These are phyloP conservation scores for Nyctanthes arbortristis DNA, from an alignment of 257 asterid species.

Conservation along the genomic window DNA sequence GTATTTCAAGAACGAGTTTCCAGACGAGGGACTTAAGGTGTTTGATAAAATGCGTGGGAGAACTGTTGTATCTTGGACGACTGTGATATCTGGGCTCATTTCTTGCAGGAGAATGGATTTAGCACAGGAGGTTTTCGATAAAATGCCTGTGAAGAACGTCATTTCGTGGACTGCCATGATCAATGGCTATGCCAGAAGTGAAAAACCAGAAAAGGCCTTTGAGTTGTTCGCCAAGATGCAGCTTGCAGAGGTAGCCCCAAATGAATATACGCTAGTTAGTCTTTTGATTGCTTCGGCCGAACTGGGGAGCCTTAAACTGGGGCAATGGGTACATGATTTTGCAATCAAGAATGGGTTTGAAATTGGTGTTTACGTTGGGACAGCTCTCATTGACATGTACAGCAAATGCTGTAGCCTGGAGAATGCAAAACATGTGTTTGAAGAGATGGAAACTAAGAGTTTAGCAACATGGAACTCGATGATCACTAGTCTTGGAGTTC, in stretches of 20 bases:
- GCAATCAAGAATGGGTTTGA: slow-evolving; percentile 49
- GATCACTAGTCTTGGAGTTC: slow-evolving; percentile 59
- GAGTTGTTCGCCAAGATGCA: slow-evolving; percentile 43
- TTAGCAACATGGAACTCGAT: slow-evolving; percentile 54
- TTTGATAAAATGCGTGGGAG: slow-evolving; percentile 55
- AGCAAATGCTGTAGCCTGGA: slow-evolving; percentile 59
- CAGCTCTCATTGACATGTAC: slow-evolving; percentile 61
- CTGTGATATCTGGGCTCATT: slow-evolving; percentile 41
- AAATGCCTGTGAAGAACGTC: slow-evolving; percentile 48
- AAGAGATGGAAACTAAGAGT: slow-evolving; percentile 37
- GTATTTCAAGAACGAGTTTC: slow-evolving; percentile 53
- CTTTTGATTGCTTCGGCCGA: slow-evolving; percentile 42
- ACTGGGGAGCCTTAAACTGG: slow-evolving; percentile 43
- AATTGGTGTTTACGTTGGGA: slow-evolving; percentile 49
- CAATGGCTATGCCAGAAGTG: slow-evolving; percentile 46
- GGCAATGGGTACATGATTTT: slow-evolving; percentile 42
- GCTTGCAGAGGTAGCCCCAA: slow-evolving; percentile 32
- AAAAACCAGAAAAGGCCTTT: slow-evolving; percentile 49
- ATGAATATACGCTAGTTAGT: slow-evolving; percentile 50
- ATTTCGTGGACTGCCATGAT: slow-evolving; percentile 59
- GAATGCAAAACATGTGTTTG: slow-evolving; percentile 42
- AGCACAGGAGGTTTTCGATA: slow-evolving; percentile 43
- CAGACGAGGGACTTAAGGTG: slow-evolving; percentile 49
- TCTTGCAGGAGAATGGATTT: slow-evolving; percentile 31
- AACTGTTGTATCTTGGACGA: slow-evolving; percentile 65